These are phyloP conservation scores for Wickerhamomyces sydowiorum DNA, from an alignment of 805 yeast genomes.

Conservation along the genomic window DNA sequence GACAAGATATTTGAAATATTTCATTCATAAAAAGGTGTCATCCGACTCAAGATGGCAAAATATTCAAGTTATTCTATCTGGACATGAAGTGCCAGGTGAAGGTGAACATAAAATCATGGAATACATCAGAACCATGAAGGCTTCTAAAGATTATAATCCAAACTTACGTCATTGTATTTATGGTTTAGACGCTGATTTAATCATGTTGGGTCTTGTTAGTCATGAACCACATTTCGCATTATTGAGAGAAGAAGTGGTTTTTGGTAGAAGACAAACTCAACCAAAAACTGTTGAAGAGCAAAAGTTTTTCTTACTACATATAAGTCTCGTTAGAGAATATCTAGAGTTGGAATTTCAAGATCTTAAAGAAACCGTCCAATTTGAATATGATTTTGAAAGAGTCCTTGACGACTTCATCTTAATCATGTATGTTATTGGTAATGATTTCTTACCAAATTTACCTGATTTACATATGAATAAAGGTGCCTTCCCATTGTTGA, in stretches of 20 bases:
- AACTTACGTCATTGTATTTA: constrained; percentile 90
- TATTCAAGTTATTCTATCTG: constrained; percentile 72
- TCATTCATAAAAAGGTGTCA: constrained; percentile 80
- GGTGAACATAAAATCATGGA: constrained; percentile 98
- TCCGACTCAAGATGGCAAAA: constrained; percentile 85
- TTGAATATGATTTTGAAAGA: constrained; percentile 78
- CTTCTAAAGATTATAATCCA: constrained; percentile 68
- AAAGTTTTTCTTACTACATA: constrained; percentile 75
- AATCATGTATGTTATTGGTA: constrained; percentile 92
- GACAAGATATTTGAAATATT: constrained; percentile 76
- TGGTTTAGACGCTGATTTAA: constrained; percentile 94
- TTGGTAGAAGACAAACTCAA: constrained; percentile 50
- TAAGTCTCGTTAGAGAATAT: constrained; percentile 87
- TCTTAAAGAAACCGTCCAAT: constrained; percentile 55
- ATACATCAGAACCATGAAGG: constrained; percentile 71
- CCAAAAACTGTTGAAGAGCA: constrained; percentile 62
- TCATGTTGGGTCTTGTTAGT: constrained; percentile 84
- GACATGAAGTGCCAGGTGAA: constrained; percentile 97
- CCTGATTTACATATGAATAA: constrained; percentile 92
- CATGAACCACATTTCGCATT: constrained; percentile 96
- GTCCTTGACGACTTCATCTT: constrained; percentile 88
- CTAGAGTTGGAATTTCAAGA: constrained; percentile 78
- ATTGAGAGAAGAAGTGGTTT: constrained; percentile 90
- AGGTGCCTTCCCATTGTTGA: constrained; percentile 92
- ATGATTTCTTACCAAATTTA: constrained; percentile 94